Conservation (phyloP, 1,284 basidiomycete species). For the Volvariella volvacea region DNA sequence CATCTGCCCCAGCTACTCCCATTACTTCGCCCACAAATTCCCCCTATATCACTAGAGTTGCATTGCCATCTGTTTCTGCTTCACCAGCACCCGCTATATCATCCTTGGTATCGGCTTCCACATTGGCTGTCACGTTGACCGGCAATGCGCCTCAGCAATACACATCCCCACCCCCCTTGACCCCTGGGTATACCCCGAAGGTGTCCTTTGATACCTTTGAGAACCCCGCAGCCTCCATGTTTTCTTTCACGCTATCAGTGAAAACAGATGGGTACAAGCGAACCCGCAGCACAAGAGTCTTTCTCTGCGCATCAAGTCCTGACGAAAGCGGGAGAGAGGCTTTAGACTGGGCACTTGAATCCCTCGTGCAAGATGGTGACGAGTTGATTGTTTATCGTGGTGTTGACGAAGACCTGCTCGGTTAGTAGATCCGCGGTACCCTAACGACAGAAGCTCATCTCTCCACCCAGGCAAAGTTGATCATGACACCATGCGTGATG, state of each 20-base stretch:
- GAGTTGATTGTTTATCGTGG: slow-evolving; percentile 92
- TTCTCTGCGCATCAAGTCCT: slow-evolving; percentile 83
- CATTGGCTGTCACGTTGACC: slow-evolving; percentile 13
- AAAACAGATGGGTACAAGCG: slow-evolving; percentile 82
- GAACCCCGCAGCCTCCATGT: slow-evolving; percentile 66
- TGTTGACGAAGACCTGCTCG: slow-evolving; percentile 78
- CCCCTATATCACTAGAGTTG: slow-evolving; percentile 5
- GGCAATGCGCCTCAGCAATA: slow-evolving; percentile 9
- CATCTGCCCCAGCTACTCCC: slow-evolving; percentile 9
- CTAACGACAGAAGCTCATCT: background rate
- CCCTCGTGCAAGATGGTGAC: slow-evolving; percentile 87
- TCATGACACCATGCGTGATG: slow-evolving; percentile 81
- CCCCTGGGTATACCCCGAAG: slow-evolving; percentile 62
- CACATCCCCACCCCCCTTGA: slow-evolving; percentile 12
- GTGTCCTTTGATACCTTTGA: slow-evolving; percentile 85
- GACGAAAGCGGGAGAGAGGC: slow-evolving; percentile 86
- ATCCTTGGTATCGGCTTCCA: background rate
- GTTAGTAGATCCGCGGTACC: slow-evolving; percentile 29
- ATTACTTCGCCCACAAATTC: slow-evolving; percentile 8
- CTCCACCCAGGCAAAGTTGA: slow-evolving; percentile 49
- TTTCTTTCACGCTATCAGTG: slow-evolving; percentile 71
- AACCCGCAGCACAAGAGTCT: slow-evolving; percentile 79
- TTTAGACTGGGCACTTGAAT: slow-evolving; percentile 85
- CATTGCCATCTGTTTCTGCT: slow-evolving; percentile 3
- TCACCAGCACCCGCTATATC: slow-evolving; percentile 12